Base-by-base conservation (phyloP, 1,284 basidiomycete species). In the Ganoderma resinaceum region DNA sequence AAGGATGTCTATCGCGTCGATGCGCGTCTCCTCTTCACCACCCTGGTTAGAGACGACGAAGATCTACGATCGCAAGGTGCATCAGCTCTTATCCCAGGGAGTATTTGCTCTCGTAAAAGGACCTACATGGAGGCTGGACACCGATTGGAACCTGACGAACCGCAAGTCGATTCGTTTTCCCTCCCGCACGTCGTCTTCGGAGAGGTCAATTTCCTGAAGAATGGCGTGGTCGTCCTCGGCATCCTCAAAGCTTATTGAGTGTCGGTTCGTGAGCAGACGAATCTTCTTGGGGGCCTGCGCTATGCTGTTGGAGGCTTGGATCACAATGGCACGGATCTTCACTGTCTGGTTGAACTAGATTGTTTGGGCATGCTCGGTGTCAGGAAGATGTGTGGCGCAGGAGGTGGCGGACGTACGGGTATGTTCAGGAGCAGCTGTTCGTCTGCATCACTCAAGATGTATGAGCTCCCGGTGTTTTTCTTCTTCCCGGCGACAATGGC, bases 41-140 rank as follows among this genome's bases (percentile, higher is more conserved):
- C 88, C 91, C 72, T 94, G 91, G 76, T 96, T 95, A 31, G 89
- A 89, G 67, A 86, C 86, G 31, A 96, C 87, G 74, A 95, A 92
- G 60, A 96, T 89, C 91, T 95, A 76, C 12, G 23, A 60, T 26
- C n/a, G 35, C 23, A 26, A 2, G 23, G 20, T 40, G 26, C 58
- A 23, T 58, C 37, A 38, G 37, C 58, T 16, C n/a, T 14, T 7
- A 16, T 1, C 16, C 46, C 46, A 5, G 14, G 9, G 11, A 52
- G 29, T 37, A 40, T 60, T 14, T 16, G 23, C 23, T 14, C 38
- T 26, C n/a, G 33, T 31, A 55, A 31, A 29, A 43, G 33, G 14
- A 85, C 90, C 72, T 70, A 91, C 91, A 79, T 92, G 89, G 61
- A 95, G 77, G 68, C 85, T 90, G 70, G 87, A 90, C 65, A 96